Base-by-base conservation (phyloP, 768 basidiomycete genomes). In the Strobilomyces confusus region DNA sequence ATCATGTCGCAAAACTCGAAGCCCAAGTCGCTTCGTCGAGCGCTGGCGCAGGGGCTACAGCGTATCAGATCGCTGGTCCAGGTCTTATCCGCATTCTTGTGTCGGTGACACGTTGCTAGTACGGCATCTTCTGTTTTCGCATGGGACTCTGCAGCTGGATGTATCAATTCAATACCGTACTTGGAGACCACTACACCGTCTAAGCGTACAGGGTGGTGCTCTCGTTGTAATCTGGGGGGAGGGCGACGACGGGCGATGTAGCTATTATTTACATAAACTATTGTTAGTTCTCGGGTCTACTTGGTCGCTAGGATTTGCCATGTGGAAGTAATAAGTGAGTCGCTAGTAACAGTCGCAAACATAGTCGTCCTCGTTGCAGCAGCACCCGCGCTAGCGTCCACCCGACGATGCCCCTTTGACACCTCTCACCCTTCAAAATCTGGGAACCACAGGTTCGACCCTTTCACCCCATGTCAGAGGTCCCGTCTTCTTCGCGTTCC, bases 301-400 rank as follows among this genome's bases (percentile, higher is more conserved):
- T 48, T 52, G 34, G 57, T 17, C 9, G 11, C 15, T 55, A 49
- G 49, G 41, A 34, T 44, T 51, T 51, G 62, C 59, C 62, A 57
- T 55, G 56, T 64, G 64, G 40, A 56, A 44, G 52, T 54, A 58
- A 57, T 67, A 30, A 40, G 11, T 30, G n/a, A 49, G 49, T 25
- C n/a, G 19, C 36, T 56, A 54, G 58, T 67, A 69, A 69, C 68
- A 71, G 49, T 59, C 49, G 52, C 68, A 69, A 69, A 71, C 69
- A 71, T 46, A 48, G 53, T 61, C 45, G 37, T 34, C 40, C 60
- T 62, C 67, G 60, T 58, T 55, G 51, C 41, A 43, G 51, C 42
- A 45, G 52, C 53, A 54, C 46, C 34, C n/a, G n/a, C 37, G 48
- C 40, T 30, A 5, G 42, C 7, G 14, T 53, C 40, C 62, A 53